Percentiles rank a stretch among this genome's conserved stretches.
These are phyloP conservation scores for Debaryomyces nepalensis DNA, from an alignment of 1,139 yeast species.

Conservation along the genomic window DNA sequence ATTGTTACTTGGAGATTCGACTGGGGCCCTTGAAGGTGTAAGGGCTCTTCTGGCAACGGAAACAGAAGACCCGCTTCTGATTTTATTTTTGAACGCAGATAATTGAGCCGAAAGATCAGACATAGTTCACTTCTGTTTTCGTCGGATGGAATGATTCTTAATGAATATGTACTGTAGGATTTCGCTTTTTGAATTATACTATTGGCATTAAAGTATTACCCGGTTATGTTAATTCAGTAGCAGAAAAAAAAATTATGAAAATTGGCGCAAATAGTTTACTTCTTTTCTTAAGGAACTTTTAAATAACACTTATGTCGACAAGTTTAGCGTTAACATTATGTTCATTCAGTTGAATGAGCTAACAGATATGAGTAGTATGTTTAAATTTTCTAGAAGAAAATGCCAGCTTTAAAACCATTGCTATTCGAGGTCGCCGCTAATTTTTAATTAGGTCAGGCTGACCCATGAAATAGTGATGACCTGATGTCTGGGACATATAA, in stretches of 20 bases:
- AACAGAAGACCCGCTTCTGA: conserved; percentile 53
- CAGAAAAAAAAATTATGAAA: conserved; percentile 1
- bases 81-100: conserved; percentile 53
- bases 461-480: conserved; percentile 81
- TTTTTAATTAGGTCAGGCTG: conserved; percentile 48
- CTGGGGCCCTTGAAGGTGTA: conserved; percentile 17
- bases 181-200: background rate
- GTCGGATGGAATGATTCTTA: conserved; percentile 3
- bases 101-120: conserved; percentile 52
- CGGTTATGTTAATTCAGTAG: conserved; percentile 4
- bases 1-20: conserved; percentile 6
- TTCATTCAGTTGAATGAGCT: conserved; percentile 21
- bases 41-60: conserved; percentile 36
- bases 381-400: conserved; percentile 32
- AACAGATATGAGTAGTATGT: conserved; percentile 21
- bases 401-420: conserved; percentile 77
- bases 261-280: background rate
- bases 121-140: conserved; percentile 26
- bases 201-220: conserved; percentile 9
- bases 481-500: conserved; percentile 79
- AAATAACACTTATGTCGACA: conserved; percentile 15
- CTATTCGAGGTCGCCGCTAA: conserved; percentile 84
- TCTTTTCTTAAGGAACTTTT: conserved; percentile 14
- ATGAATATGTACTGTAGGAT: background rate
- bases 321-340: conserved; percentile 27